Base-by-base conservation (phyloP, 345 rosid genomes). In the Lepidium didymum region DNA sequence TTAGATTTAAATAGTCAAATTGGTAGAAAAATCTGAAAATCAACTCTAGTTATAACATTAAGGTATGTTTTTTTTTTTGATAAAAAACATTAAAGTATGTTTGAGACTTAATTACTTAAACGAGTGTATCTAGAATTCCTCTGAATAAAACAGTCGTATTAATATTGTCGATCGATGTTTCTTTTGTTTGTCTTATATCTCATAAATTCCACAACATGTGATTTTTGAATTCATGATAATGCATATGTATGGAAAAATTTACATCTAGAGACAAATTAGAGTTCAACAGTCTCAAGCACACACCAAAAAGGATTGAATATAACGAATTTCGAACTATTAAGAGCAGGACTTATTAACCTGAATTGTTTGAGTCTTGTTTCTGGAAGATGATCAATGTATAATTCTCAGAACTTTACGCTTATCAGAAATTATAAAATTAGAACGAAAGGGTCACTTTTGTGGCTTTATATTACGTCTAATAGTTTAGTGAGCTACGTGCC, bases 401-500 rank as follows among this genome's bases (percentile, higher is more conserved):
- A 21, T 12, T 34, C 55, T 35, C 7, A 1, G 34, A 53, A 33
- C 41, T 54, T 66, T 67, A 8, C 19, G 45, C 45, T 13, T 10
- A 4, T 5, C 10, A 23, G 1, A 7, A 43, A 66, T 21, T 0
- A 15, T 2, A 34, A n/a, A 41, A 42, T 8, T 13, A 31, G n/a
- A 67, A 33, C 21, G 45, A n/a, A 56, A 68, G 65, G 51, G 67
- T 34, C 23, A 60, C 16, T 31, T 14, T 14, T 50, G 21, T 43
- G 62, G 68, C 75, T 52, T 33, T 33, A 61, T 42, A 21, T 41
- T 44, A 46, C 50, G 50, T 62, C 64, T 50, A 62, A 62, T 71
- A 72, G 49, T 35, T 46, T 34, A 42, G 44, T 53, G 33, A 45
- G 47, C 58, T 72, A 56, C 54, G 60, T 38, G 45, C 60, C 56